These are phyloP conservation scores for Citrus trifoliata DNA, from an alignment of 345 rosid genomes.

Conservation along the genomic window DNA sequence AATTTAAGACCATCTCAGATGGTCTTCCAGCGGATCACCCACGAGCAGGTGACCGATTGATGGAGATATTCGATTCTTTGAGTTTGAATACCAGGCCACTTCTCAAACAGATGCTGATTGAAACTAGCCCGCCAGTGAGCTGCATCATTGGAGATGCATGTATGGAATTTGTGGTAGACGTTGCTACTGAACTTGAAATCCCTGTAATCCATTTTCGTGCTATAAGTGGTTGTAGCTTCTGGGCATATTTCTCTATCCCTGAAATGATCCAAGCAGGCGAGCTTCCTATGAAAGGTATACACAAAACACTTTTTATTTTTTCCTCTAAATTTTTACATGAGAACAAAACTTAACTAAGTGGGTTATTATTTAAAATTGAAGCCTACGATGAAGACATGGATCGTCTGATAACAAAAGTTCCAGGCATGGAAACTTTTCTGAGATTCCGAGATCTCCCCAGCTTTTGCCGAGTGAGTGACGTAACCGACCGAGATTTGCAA, in stretches of 20 bases:
- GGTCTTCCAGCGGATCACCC: conserved; percentile 24
- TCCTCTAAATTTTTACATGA: too few relatives aligned
- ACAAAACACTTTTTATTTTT: too few relatives aligned
- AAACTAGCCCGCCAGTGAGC: neutral
- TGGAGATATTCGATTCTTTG: conserved; percentile 1
- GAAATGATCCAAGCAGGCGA: conserved; percentile 26
- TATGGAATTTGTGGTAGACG: conserved; percentile 19
- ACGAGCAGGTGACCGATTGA: neutral
- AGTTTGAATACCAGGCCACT: neutral
- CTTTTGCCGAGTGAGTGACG: conserved; percentile 21
- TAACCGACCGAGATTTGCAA: neutral
- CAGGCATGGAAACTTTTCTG: conserved; percentile 34
- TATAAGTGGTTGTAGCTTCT: conserved; percentile 12
- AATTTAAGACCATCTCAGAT: conserved; percentile 21
- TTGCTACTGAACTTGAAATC: conserved; percentile 16
- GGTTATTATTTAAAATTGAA: neutral
- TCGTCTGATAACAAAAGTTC: conserved; percentile 2
- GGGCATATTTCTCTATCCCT: conserved; percentile 27
- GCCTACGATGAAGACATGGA: conserved; percentile 15
- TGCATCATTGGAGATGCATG: conserved; percentile 31
- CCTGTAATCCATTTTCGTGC: conserved; percentile 26
- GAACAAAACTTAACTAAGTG: neutral
- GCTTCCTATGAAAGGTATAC: conserved; percentile 33
- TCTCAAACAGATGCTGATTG: conserved; percentile 13
- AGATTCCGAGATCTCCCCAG: conserved; percentile 37